phyloP scores from a whole-genome alignment of 352 stramenopile species.

The Phytopythium sindhum region DNA sequence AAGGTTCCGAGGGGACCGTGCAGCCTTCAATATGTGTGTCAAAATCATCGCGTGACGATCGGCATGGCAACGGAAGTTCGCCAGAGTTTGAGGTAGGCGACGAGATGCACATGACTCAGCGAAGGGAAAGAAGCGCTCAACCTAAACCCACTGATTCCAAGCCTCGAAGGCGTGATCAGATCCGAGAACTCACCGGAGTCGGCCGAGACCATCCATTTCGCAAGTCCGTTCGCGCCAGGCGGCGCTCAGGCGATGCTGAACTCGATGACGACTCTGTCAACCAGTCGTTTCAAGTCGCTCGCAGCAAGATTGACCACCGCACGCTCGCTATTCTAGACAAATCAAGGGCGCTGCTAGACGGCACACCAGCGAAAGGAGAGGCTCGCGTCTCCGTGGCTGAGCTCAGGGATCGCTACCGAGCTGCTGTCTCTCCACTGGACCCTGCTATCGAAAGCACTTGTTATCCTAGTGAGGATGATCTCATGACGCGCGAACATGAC shows the following conservation, averaged over 20 bases:
- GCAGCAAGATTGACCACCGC: slow-evolving; percentile 42
- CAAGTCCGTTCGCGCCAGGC: neutral
- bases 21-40: neutral
- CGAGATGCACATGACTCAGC: neutral
- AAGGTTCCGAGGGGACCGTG: slow-evolving; percentile 1
- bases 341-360: slow-evolving; percentile 36
- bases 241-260: slow-evolving; percentile 5
- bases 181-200: neutral
- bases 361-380: slow-evolving; percentile 9
- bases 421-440: neutral
- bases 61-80: neutral
- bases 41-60: neutral
- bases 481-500: neutral
- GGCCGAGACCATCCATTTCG: neutral
- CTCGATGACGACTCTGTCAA: slow-evolving; percentile 17
- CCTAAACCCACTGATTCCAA: neutral
- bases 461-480: neutral
- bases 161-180: neutral
- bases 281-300: slow-evolving; percentile 29
- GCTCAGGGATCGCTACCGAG: slow-evolving; percentile 19
- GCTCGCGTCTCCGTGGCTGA: slow-evolving; percentile 27
- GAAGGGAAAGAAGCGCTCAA: neutral
- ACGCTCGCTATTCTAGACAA: slow-evolving; percentile 58
- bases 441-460: neutral
- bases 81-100: neutral